Evolutionary conservation across 1,284 basidiomycete species (phyloP).

Genomic region (Athelia psychrophila): DNA sequence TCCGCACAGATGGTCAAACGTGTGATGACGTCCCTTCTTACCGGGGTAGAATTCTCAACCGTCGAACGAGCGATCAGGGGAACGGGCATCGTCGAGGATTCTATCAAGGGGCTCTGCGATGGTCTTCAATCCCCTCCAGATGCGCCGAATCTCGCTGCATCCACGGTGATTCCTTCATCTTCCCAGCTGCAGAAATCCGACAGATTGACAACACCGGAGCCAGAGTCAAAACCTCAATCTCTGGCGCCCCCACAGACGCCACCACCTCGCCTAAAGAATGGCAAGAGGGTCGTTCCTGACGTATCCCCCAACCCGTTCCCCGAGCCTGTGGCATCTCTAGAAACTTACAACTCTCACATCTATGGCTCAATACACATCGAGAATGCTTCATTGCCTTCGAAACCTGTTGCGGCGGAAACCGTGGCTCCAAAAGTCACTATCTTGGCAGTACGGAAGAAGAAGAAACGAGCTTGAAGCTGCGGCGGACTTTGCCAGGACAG

Average conservation of each 20-base stretch:
- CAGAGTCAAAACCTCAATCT: slow-evolving; percentile 13
- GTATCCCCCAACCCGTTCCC: slow-evolving; percentile 63
- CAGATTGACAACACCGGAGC: slow-evolving; percentile 35
- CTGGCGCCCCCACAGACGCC: slow-evolving; percentile 47
- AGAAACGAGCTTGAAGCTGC: slow-evolving; percentile 36
- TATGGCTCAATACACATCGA: slow-evolving; percentile 51
- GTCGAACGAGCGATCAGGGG: slow-evolving; percentile 60
- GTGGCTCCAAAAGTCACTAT: slow-evolving; percentile 44
- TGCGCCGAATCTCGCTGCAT: slow-evolving; percentile 14
- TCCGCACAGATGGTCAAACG: slow-evolving; percentile 64
- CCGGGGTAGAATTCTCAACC: slow-evolving; percentile 75
- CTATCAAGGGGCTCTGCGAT: slow-evolving; percentile 69
- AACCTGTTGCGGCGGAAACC: slow-evolving; percentile 9
- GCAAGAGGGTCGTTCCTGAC: slow-evolving; percentile 34
- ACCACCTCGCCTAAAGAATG: slow-evolving; percentile 29
- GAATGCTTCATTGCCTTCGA: slow-evolving; percentile 37
- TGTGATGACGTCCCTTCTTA: slow-evolving; percentile 65
- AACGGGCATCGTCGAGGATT: slow-evolving; percentile 66
- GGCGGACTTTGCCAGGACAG: too few species aligned
- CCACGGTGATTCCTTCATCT: slow-evolving; percentile 7
- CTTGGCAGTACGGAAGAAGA: slow-evolving; percentile 61
- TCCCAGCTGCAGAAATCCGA: slow-evolving; percentile 18
- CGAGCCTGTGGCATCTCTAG: slow-evolving; percentile 57
- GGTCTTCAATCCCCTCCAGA: slow-evolving; percentile 37
- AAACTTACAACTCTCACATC: slow-evolving; percentile 56